Percentiles rank a stretch among this genome's conserved stretches.
These are phyloP conservation scores for Nakazawaea siamensis DNA, from an alignment of 805 yeast genomes.

Conservation along the genomic window DNA sequence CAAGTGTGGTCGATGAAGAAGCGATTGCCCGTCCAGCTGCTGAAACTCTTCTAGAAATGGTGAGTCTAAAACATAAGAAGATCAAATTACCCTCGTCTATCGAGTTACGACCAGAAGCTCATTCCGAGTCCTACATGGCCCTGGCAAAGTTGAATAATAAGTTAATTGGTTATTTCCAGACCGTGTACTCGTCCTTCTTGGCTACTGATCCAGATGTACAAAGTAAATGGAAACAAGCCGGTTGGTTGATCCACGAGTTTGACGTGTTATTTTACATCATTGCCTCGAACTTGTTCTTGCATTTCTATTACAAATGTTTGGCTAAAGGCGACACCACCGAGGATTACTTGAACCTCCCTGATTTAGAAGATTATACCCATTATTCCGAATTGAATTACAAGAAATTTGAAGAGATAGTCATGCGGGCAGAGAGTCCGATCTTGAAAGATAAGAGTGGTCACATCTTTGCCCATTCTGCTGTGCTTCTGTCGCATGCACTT, in stretches of 20 bases:
- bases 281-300: neutral
- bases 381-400: constrained; percentile 1
- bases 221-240: neutral
- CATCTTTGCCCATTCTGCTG: neutral
- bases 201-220: neutral
- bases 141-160: constrained; percentile 5
- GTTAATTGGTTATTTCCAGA: neutral
- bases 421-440: neutral
- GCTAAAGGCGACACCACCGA: neutral
- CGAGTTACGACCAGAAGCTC: no score
- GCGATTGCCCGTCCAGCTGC: neutral
- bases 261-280: neutral
- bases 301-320: constrained; percentile 3
- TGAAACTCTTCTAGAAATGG: neutral
- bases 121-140: neutral
- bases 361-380: neutral
- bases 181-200: neutral
- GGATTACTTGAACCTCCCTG: neutral
- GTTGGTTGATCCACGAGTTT: neutral
- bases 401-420: neutral
- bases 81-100: no score
- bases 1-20: neutral
- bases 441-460: neutral
- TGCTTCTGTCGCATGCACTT: neutral
- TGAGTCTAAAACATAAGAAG: no score